Base-by-base conservation (phyloP, 225 moss, liverwort and hornwort genomes). In the Marchantia polymorpha region DNA sequence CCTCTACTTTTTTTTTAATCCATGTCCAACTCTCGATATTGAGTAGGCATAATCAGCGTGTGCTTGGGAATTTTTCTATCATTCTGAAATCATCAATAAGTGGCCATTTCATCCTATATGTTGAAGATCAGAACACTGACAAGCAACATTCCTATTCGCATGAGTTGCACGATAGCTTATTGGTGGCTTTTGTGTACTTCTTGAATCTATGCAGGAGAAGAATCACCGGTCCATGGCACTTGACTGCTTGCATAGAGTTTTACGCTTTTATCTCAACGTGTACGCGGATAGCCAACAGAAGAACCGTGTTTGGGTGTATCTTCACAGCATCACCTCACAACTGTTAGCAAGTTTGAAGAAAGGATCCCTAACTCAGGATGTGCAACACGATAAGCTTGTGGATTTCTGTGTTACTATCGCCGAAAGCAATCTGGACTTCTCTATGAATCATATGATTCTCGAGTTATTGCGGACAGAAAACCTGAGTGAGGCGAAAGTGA, bases 331-430 rank as follows among this genome's bases (percentile, higher is more conserved):
- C 72, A 90, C 99, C 31, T 90, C 92, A 79, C 95, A 95, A 80
- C 85, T 99, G 52, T 84, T 99, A 82, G 90, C 90, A 81, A 93
- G 89, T 75, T 82, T 99, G 86, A 99, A 95, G 87, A 99, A 99
- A 89, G 99, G 99, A 49, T 88, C 93, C 78, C 87, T 99, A 51
- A 99, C 99, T 31, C 95, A 91, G 81, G 99, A 99, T 83, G 89
- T 93, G 52, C 99, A 99, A 82, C 99, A 99, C 90, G 99, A 99
- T 83, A 99, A 99, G 78, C 88, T 99, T 63, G 99, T 99, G 86
- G 99, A 99, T 70, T 95, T 99, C 78, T 99, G 99, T 82, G 93
- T 99, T 47, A 99, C 99, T 22, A 93, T 99, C 78, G 99, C 99
- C 71, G 95, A 99, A 84, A 91, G 89, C 58, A 91, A 99, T 83